phyloP scores from a whole-genome alignment of 164 flowering plant species.

The Annona cherimola region DNA sequence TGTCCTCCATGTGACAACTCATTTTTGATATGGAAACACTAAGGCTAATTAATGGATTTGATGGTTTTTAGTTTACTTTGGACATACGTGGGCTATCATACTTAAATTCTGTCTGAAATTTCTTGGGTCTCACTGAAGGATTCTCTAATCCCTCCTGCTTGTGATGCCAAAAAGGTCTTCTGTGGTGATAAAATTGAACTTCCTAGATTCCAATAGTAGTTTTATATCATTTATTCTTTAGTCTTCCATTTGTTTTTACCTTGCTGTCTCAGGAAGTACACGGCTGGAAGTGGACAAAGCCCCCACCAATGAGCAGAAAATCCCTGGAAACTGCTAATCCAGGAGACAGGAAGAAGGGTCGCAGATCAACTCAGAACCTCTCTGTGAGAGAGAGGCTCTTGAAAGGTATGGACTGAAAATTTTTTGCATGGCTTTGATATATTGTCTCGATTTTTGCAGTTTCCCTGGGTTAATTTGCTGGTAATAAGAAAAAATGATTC shows the following conservation, averaged over 20 bases:
- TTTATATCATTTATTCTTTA: not conserved
- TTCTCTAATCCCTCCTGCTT: no score
- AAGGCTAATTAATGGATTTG: no score
- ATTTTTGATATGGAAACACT: no score
- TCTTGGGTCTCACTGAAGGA: not conserved
- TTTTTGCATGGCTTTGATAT: no score
- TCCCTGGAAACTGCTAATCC: conserved; percentile 14
- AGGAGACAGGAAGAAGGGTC: conserved; percentile 20
- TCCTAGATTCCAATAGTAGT: not conserved
- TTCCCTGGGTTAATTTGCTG: no score
- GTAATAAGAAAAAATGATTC: no score
- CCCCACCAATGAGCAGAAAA: conserved; percentile 59
- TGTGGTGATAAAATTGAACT: not conserved
- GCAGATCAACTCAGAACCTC: conserved; percentile 16
- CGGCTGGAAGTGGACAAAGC: conserved; percentile 69
- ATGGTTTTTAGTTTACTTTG: no score
- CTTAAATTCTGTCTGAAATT: not conserved
- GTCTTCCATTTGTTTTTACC: not conserved
- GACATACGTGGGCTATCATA: no score
- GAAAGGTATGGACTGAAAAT: conserved; percentile 56
- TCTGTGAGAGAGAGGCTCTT: conserved; percentile 40
- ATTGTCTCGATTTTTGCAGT: no score
- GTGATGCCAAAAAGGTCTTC: not conserved
- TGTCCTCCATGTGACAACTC: not conserved
- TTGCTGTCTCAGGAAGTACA: conserved; percentile 23